Evolutionary conservation across 1,139 yeast species (phyloP).

Genomic region (Schizosaccharomyces versatilis): DNA sequence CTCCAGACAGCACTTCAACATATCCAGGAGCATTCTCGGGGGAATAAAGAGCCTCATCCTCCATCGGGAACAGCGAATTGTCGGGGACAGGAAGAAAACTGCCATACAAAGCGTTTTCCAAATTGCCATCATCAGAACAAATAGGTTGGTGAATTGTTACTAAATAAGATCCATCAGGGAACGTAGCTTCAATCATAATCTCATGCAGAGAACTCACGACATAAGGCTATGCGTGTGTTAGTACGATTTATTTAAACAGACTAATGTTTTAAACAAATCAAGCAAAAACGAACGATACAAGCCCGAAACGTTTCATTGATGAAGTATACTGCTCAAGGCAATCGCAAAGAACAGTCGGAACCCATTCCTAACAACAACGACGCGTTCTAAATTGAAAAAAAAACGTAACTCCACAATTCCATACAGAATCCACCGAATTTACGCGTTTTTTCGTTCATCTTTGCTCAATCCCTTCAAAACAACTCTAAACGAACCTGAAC

Average conservation of each 20-base stretch:
- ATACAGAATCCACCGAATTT: too few relatives aligned
- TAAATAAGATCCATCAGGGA: constrained; percentile 10
- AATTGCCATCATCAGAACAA: constrained; percentile 10
- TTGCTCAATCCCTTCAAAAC: neutral
- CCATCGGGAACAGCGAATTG: constrained; percentile 3
- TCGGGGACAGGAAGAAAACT: constrained; percentile 9
- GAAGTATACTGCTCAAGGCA: too few relatives aligned
- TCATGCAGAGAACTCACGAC: constrained; percentile 8
- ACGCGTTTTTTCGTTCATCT: neutral
- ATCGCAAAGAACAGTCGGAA: too few relatives aligned
- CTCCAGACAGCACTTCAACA: constrained; percentile 5
- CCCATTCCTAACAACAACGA: too few relatives aligned
- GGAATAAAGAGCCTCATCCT: constrained; percentile 4
- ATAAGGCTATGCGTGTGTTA: neutral
- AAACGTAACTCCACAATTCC: too few relatives aligned
- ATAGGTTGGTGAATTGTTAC: constrained; percentile 11
- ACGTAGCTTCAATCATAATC: constrained; percentile 10
- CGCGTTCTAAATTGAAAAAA: too few relatives aligned
- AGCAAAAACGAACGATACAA: too few relatives aligned
- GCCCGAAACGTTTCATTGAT: too few relatives aligned
- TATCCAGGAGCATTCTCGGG: constrained; percentile 9
- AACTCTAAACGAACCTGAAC: constrained; percentile 3
- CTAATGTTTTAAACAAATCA: neutral
- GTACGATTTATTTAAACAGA: neutral
- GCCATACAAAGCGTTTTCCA: constrained; percentile 10